phyloP scores from a whole-genome alignment of 306 rosid genomes.

The Sophora flavescens region DNA sequence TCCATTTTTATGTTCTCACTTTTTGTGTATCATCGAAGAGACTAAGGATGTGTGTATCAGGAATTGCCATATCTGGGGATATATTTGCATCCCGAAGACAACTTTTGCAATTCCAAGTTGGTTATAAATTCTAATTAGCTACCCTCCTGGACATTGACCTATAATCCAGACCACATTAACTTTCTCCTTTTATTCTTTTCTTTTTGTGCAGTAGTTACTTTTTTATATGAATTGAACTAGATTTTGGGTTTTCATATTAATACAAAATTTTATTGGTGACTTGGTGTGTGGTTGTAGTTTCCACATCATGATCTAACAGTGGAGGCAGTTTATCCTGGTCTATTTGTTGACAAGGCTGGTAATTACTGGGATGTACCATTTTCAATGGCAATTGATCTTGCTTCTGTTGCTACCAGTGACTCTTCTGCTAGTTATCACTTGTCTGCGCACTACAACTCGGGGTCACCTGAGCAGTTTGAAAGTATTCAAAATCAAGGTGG shows the following conservation, averaged over 20 bases:
- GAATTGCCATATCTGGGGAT: constrained; percentile 16
- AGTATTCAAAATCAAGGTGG: constrained; percentile 45
- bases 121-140: constrained; percentile 19
- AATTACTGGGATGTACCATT: constrained; percentile 94
- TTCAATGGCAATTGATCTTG: constrained; percentile 76
- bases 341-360: constrained; percentile 75
- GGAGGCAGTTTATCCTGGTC: constrained; percentile 90
- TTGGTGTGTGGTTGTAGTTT: constrained; percentile 65
- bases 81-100: constrained; percentile 23
- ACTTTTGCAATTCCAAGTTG: not conserved
- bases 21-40: constrained; percentile 26
- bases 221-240: constrained; percentile 34
- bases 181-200: not conserved
- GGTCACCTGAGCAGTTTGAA: constrained; percentile 65
- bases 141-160: not conserved
- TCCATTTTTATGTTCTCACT: constrained; percentile 21
- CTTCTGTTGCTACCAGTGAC: constrained; percentile 64
- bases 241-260: constrained; percentile 12
- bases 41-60: not conserved
- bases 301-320: constrained; percentile 73
- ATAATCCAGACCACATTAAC: constrained; percentile 1
- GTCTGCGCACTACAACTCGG: constrained; percentile 66
- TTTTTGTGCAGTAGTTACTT: not conserved
- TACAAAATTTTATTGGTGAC: constrained; percentile 35
- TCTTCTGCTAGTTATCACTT: constrained; percentile 74